Evolutionary conservation across 2,329 filamentous ascomycete species (phyloP).

Genomic region (Clonostachys sp.): DNA sequence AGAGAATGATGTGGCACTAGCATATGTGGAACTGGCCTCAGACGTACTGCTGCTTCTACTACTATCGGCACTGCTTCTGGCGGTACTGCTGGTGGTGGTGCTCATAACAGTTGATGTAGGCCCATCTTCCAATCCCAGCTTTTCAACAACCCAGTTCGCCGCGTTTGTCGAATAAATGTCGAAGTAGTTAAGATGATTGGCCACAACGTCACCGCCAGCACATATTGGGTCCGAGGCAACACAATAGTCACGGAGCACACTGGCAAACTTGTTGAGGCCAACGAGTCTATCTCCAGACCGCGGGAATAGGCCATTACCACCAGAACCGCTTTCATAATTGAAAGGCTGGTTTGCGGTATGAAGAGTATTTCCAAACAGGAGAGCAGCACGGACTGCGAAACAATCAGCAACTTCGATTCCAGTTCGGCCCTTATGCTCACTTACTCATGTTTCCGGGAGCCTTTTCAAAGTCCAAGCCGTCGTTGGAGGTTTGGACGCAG

Average conservation of each 20-base stretch:
- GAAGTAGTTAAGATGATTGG: constrained; percentile 29
- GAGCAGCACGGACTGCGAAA: constrained; percentile 18
- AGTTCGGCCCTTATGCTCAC: constrained; percentile 4
- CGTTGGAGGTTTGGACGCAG: constrained; percentile 14
- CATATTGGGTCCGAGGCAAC: constrained; percentile 29
- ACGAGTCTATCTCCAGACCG: constrained; percentile 18
- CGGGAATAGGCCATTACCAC: constrained; percentile 16
- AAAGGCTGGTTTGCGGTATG: constrained; percentile 25
- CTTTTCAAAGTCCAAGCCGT: constrained; percentile 15
- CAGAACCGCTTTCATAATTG: constrained; percentile 20
- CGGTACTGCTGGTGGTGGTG: background rate
- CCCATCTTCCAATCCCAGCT: background rate
- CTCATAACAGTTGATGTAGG: background rate
- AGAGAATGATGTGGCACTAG: too few relatives aligned
- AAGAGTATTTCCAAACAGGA: constrained; percentile 24
- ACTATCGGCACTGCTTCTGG: too few relatives aligned
- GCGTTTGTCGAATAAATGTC: constrained; percentile 16
- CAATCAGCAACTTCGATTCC: background rate
- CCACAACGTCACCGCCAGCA: constrained; percentile 22
- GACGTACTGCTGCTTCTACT: too few relatives aligned
- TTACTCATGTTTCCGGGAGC: constrained; percentile 24
- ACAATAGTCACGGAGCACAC: constrained; percentile 25
- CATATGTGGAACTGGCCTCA: too few relatives aligned
- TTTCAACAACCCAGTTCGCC: constrained; percentile 5
- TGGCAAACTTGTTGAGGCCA: constrained; percentile 17